These are phyloP conservation scores for Arabis alpina DNA, from an alignment of 345 rosid species.

Conservation along the genomic window DNA sequence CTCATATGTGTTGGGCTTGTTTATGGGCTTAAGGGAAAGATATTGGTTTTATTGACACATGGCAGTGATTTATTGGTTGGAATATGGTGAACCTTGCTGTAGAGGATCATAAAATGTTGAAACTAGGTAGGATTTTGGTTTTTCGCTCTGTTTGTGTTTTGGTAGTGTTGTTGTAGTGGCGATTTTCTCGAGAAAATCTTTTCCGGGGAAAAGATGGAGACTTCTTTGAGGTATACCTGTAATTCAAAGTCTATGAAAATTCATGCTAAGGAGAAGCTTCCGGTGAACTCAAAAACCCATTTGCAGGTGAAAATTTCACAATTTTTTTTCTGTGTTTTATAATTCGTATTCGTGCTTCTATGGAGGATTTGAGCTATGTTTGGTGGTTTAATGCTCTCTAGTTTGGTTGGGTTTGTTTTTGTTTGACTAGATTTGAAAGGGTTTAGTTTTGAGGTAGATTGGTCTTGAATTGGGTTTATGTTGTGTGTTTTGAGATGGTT, in stretches of 20 bases:
- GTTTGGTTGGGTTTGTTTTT: not conserved
- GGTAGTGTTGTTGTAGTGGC: constrained; percentile 2
- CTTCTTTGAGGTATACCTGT: constrained; percentile 70
- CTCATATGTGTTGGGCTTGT: not conserved
- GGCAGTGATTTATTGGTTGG: constrained; percentile 19
- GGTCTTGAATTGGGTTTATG: not conserved
- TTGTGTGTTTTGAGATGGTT: not conserved
- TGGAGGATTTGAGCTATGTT: not conserved
- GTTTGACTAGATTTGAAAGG: not conserved
- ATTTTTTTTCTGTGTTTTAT: not conserved
- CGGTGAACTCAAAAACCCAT: constrained; percentile 62
- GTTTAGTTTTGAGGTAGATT: not conserved
- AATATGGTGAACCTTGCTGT: constrained; percentile 24
- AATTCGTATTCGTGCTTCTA: constrained; percentile 15
- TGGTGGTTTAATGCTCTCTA: constrained; percentile 7
- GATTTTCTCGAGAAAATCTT: constrained; percentile 34
- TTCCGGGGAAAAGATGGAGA: constrained; percentile 57
- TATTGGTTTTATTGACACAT: not conserved
- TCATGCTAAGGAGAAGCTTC: constrained; percentile 85
- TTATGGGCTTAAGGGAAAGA: constrained; percentile 5
- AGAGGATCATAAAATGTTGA: constrained; percentile 25
- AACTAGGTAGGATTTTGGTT: constrained; percentile 45
- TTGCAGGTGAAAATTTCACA: constrained; percentile 60
- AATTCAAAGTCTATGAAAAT: constrained; percentile 70
- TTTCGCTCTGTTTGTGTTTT: constrained; percentile 4